A percentile compares a stretch with the other conserved stretches of the same genome.
phyloP scores from a whole-genome alignment of 2,329 filamentous ascomycete species.

The Elsinoe batatas region DNA sequence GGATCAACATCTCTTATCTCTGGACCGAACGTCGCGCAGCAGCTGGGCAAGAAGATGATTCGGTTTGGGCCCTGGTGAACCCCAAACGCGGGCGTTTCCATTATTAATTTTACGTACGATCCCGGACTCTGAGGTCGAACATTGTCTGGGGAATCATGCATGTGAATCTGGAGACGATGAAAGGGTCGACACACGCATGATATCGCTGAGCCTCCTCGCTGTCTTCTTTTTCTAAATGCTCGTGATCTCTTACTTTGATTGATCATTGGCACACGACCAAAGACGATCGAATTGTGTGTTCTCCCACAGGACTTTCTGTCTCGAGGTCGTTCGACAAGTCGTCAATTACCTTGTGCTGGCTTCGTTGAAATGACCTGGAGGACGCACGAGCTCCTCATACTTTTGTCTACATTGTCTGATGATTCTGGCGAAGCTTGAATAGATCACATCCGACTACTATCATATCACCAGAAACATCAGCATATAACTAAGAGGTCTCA shows the following conservation, averaged over 20 bases:
- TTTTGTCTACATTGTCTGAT: conserved; percentile 25
- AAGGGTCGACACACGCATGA: conserved; percentile 10
- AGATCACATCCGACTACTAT: background rate
- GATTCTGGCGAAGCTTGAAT: conserved; percentile 21
- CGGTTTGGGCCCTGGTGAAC: background rate
- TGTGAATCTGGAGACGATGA: background rate
- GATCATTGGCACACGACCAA: background rate
- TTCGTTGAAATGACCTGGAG: conserved; percentile 26
- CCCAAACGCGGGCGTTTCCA: conserved; percentile 3
- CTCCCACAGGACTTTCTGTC: background rate
- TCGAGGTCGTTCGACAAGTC: background rate
- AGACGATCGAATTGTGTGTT: background rate
- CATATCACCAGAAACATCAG: conserved; percentile 10
- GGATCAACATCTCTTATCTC: conserved; percentile 1
- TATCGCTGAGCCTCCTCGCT: background rate
- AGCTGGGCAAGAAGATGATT: background rate
- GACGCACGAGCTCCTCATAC: conserved; percentile 26
- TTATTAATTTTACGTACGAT: conserved; percentile 14
- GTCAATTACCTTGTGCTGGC: background rate
- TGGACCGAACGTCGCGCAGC: conserved; percentile 4
- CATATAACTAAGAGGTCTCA: background rate
- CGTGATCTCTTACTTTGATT: background rate
- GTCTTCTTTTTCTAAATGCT: background rate
- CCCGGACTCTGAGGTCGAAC: background rate
- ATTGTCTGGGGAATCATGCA: background rate